phyloP scores from a whole-genome alignment of 352 stramenopile species.

The Globisporangium megalacanthum region DNA sequence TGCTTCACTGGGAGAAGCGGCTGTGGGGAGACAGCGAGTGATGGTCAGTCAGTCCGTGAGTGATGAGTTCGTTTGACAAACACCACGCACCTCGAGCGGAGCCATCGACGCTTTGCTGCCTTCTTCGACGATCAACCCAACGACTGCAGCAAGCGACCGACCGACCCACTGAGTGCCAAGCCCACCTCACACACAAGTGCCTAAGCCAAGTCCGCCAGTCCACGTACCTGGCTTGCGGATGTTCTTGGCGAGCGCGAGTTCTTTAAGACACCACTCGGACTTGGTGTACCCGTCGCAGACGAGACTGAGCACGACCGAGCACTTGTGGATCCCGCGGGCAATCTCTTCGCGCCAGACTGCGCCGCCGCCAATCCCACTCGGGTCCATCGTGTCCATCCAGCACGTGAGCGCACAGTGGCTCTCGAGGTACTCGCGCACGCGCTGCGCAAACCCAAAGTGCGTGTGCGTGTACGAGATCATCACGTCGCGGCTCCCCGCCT shows the following conservation, averaged over 20 bases:
- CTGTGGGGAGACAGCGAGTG: constrained; percentile 9
- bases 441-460: constrained; percentile 52
- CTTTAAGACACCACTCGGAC: constrained; percentile 79
- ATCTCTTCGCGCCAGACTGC: constrained; percentile 81
- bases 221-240: constrained; percentile 51
- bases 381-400: constrained; percentile 85
- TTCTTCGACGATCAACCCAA: constrained; percentile 51
- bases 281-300: constrained; percentile 66
- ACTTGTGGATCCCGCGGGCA: constrained; percentile 67
- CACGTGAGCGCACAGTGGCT: constrained; percentile 53
- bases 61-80: not conserved
- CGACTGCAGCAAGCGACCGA: constrained; percentile 23
- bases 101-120: constrained; percentile 29
- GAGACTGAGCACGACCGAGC: constrained; percentile 64
- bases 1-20: constrained; percentile 38
- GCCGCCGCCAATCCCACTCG: constrained; percentile 65
- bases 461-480: constrained; percentile 84
- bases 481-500: constrained; percentile 62
- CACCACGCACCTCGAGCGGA: constrained; percentile 10
- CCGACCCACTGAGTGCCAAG: not conserved
- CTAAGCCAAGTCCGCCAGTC: not conserved
- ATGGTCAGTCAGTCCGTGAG: not conserved
- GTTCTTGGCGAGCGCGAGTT: constrained; percentile 70
- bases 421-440: constrained; percentile 60
- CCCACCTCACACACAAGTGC: not conserved